Base-by-base conservation (phyloP, 2,329 filamentous ascomycete genomes). In the Onygenales sp. region DNA sequence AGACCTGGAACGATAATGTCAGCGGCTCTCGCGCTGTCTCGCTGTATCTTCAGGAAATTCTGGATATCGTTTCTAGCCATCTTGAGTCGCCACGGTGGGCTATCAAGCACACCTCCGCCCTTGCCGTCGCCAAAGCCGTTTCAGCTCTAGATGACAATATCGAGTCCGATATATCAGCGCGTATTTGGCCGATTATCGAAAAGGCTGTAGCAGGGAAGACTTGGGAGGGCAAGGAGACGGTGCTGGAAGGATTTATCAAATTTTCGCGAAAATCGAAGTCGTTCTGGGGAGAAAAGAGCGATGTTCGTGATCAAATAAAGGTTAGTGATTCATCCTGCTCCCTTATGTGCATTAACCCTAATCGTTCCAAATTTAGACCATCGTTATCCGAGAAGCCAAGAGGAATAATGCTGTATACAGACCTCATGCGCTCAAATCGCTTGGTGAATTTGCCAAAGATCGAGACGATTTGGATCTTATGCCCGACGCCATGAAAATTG, bases 1-100 rank as follows among this genome's bases (percentile, higher is more conserved):
- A 90, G 53, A 88, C 90, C 0, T 98, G 93, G 93, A 80, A 82
- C 48, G 88, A 95, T 61, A 91, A 95, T 63, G 91, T 94, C 0
- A 92, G 91, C 49, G 91, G 89, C 44, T 83, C 80, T 34, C 83
- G 91, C 33, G 86, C 88, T 0, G 88, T 95, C 4, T 80, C 86
- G 46, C 80, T 95, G 1, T 95, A 95, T 65, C 78, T 95, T 6
- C 78, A 78, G 39, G 93, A 98, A 69, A 95, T 97, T 59, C 77
- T 87, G 3, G 71, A 70, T 0, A 76, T 97, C 1, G 81, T 84
- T 1, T 76, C 81, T 37, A 74, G 77, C 37, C 80, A 88, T 51
- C 74, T 97, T 6, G 84, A 87, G 36, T 90, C 87, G 1, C 81
- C 87, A 1, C 87, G 88, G 62, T 98, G 93, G 93, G 84, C 84